phyloP scores from a whole-genome alignment of 1,284 basidiomycete genomes.

The Fomitopsis pinicola region DNA sequence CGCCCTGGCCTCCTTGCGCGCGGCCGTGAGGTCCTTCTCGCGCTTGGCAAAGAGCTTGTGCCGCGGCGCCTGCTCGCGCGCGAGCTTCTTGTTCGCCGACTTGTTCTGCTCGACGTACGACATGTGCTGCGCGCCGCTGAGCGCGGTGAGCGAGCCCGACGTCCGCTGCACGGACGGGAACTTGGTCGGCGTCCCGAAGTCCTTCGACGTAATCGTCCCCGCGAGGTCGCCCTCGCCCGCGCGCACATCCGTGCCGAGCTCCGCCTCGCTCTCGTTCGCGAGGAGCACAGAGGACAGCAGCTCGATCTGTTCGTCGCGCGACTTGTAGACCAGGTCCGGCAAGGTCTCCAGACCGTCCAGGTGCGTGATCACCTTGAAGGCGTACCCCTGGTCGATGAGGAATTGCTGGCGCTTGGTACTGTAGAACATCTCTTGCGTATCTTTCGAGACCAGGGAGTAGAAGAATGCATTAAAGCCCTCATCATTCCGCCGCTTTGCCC shows the following conservation, averaged over 20 bases:
- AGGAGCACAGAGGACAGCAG: conserved; percentile 89
- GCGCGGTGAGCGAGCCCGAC: conserved; percentile 78
- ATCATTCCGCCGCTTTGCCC: conserved; percentile 97
- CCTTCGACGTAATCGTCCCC: conserved; percentile 75
- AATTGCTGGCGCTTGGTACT: conserved; percentile 99
- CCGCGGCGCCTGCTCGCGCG: conserved; percentile 59
- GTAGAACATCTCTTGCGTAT: conserved; percentile 99
- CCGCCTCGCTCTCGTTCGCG: conserved; percentile 88
- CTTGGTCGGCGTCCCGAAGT: conserved; percentile 55
- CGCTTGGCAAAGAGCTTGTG: conserved; percentile 84
- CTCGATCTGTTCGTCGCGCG: conserved; percentile 92
- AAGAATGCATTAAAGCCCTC: conserved; percentile 99
- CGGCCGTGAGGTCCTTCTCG: conserved; percentile 60
- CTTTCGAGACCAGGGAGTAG: conserved; percentile 97
- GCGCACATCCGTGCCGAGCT: conserved; percentile 81
- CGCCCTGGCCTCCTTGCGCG: conserved; percentile 48
- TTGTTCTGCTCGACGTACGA: conserved; percentile 91
- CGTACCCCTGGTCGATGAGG: conserved; percentile 97
- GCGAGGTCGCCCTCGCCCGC: conserved; percentile 75
- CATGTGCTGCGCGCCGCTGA: conserved; percentile 88
- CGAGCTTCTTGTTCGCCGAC: conserved; percentile 81
- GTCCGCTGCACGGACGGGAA: conserved; percentile 78
- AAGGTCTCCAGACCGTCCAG: conserved; percentile 88
- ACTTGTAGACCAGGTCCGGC: conserved; percentile 89
- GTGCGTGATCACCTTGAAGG: conserved; percentile 99